Conservation (phyloP, 2,329 filamentous ascomycete genomes). For the Fusarium secorum region DNA sequence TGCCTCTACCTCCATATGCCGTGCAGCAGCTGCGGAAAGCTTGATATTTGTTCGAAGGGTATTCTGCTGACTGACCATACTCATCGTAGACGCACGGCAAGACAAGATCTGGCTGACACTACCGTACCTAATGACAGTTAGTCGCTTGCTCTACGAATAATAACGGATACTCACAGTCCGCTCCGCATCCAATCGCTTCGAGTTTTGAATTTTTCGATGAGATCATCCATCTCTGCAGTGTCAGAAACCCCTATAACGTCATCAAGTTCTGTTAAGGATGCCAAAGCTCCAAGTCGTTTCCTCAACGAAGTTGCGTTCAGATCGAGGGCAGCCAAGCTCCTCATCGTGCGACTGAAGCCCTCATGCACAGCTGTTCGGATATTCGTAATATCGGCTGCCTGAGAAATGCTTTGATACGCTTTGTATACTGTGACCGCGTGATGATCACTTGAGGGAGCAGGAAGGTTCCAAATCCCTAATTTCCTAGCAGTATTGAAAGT, state of each 20-base stretch:
- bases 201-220: constrained; percentile 69
- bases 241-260: constrained; percentile 73
- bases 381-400: constrained; percentile 63
- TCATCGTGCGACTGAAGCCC: constrained; percentile 68
- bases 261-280: constrained; percentile 81
- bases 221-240: constrained; percentile 65
- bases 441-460: constrained; percentile 70
- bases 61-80: constrained; percentile 76
- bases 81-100: constrained; percentile 83
- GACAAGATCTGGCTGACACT: constrained; percentile 84
- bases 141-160: neutral
- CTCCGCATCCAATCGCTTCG: constrained; percentile 83
- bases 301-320: constrained; percentile 62
- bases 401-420: constrained; percentile 80
- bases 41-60: constrained; percentile 67
- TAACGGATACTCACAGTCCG: constrained; percentile 67
- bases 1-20: constrained; percentile 77
- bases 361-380: constrained; percentile 68
- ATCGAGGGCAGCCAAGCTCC: constrained; percentile 58
- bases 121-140: constrained; percentile 63
- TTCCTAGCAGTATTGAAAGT: constrained; percentile 82
- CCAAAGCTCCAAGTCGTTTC: constrained; percentile 67
- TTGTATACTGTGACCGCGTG: constrained; percentile 78
- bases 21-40: constrained; percentile 68
- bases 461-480: constrained; percentile 91